A percentile compares a stretch with the other conserved stretches of the same genome.
phyloP scores from a whole-genome alignment of 2,329 filamentous ascomycete genomes.

The Dothiorella sarmentorum region DNA sequence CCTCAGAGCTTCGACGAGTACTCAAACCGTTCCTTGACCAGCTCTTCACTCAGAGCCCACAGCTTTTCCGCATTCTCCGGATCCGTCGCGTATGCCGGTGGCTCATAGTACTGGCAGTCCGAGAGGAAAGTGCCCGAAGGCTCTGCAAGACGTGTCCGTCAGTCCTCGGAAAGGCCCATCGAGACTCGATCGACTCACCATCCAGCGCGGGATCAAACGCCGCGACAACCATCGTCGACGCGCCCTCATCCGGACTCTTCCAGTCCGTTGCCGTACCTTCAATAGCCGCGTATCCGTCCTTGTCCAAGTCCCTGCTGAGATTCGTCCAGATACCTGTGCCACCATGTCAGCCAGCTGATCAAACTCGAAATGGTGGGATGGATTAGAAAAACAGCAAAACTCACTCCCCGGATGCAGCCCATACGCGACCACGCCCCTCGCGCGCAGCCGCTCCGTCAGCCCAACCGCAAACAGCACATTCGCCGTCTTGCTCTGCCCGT shows the following conservation, averaged over 20 bases:
- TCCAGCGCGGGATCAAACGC: constrained; percentile 31
- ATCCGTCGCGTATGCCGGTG: constrained; percentile 25
- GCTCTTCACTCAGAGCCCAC: constrained; percentile 33
- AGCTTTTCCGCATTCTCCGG: constrained; percentile 28
- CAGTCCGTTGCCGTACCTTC: background rate
- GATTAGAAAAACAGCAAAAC: background rate
- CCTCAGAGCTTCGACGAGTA: constrained; percentile 22
- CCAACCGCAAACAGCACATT: constrained; percentile 28
- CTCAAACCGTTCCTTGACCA: constrained; percentile 29
- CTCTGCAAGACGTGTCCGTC: background rate
- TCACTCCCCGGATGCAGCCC: constrained; percentile 31
- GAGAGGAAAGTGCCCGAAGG: constrained; percentile 31
- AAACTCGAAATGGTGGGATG: too few species aligned
- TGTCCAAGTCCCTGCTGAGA: background rate
- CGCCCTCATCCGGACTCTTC: constrained; percentile 30
- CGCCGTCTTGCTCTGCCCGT: constrained; percentile 28
- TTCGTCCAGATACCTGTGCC: constrained; percentile 8
- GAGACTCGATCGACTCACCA: constrained; percentile 4
- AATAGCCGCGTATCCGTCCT: background rate
- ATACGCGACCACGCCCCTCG: constrained; percentile 26
- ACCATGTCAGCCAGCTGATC: background rate
- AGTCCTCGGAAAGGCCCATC: too few species aligned
- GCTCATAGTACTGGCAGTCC: constrained; percentile 25
- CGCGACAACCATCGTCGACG: constrained; percentile 31
- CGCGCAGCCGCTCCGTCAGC: constrained; percentile 26